Evolutionary conservation across 2,329 filamentous ascomycete genomes (phyloP).

Genomic region (Endocalyx cinctus): DNA sequence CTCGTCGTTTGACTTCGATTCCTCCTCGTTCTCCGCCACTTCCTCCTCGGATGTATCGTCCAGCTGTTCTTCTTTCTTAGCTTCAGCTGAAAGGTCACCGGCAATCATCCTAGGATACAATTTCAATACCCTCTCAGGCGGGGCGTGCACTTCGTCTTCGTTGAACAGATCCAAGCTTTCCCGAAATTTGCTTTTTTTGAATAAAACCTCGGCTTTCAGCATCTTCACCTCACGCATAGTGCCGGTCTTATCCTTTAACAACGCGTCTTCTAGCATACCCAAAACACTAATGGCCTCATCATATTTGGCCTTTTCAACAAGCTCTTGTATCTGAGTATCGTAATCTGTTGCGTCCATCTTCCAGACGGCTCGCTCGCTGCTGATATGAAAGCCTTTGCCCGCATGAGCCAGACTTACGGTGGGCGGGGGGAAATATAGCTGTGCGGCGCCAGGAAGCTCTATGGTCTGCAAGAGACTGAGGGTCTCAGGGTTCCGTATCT

Average conservation of each 20-base stretch:
- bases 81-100: slow-evolving; percentile 66
- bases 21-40: slow-evolving; percentile 26
- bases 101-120: slow-evolving; percentile 82
- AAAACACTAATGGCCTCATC: slow-evolving; percentile 92
- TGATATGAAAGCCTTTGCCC: slow-evolving; percentile 91
- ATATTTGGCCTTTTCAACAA: slow-evolving; percentile 68
- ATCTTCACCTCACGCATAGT: slow-evolving; percentile 84
- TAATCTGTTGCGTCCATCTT: slow-evolving; percentile 93
- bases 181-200: slow-evolving; percentile 76
- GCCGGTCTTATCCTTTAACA: slow-evolving; percentile 76
- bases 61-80: slow-evolving; percentile 14
- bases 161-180: slow-evolving; percentile 86
- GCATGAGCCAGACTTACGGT: slow-evolving; percentile 93
- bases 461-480: slow-evolving; percentile 86
- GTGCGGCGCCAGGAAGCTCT: slow-evolving; percentile 71
- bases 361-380: slow-evolving; percentile 89
- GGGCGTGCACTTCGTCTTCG: slow-evolving; percentile 77
- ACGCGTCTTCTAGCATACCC: slow-evolving; percentile 84
- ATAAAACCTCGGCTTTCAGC: slow-evolving; percentile 81
- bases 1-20: slow-evolving; percentile 28
- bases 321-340: slow-evolving; percentile 78
- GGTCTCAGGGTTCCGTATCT: slow-evolving; percentile 90
- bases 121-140: slow-evolving; percentile 80
- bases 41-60: slow-evolving; percentile 45
- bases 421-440: slow-evolving; percentile 87